A percentile compares a stretch with the other conserved stretches of the same genome.
Conservation (phyloP, 495 filamentous ascomycete species). For the Aspergillus hancockii region DNA sequence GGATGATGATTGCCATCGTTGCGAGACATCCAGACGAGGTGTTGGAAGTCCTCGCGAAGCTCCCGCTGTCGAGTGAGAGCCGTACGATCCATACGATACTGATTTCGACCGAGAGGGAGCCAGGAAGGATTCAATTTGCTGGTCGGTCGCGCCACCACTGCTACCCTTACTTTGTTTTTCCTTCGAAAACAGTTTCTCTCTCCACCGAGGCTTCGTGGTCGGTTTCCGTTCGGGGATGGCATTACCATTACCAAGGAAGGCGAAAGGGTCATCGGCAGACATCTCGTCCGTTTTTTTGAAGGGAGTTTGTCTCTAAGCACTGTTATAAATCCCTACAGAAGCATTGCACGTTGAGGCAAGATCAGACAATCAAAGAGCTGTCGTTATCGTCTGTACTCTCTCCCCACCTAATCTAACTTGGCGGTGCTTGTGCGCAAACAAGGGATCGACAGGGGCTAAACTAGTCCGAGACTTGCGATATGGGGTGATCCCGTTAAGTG, state of each 20-base stretch:
- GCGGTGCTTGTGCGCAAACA: slow-evolving; percentile 12
- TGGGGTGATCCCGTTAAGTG: background rate
- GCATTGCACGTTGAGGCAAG: slow-evolving; percentile 19
- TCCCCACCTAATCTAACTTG: slow-evolving; percentile 5
- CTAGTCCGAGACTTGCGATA: slow-evolving; percentile 2
- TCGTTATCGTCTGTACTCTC: slow-evolving; percentile 7
- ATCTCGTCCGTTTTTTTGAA: slow-evolving; percentile 26
- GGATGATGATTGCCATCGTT: slow-evolving; percentile 24
- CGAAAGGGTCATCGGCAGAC: slow-evolving; percentile 44
- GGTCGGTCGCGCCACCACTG: slow-evolving; percentile 32
- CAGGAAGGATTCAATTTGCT: slow-evolving; percentile 51
- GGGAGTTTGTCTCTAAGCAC: slow-evolving; percentile 11
- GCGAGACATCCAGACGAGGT: slow-evolving; percentile 23
- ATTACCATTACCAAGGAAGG: slow-evolving; percentile 31
- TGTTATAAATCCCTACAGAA: slow-evolving; percentile 14
- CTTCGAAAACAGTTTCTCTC: slow-evolving; percentile 49
- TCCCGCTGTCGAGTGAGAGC: slow-evolving; percentile 15
- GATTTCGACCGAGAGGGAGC: slow-evolving; percentile 32
- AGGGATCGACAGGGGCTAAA: slow-evolving; percentile 28
- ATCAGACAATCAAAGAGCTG: slow-evolving; percentile 3
- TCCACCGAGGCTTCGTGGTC: slow-evolving; percentile 45
- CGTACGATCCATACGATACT: slow-evolving; percentile 18
- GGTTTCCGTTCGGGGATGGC: slow-evolving; percentile 37
- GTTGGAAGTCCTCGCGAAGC: slow-evolving; percentile 20
- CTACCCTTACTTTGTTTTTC: slow-evolving; percentile 34